phyloP scores from a whole-genome alignment of 257 asterid genomes.

The Lavandula angustifolia region DNA sequence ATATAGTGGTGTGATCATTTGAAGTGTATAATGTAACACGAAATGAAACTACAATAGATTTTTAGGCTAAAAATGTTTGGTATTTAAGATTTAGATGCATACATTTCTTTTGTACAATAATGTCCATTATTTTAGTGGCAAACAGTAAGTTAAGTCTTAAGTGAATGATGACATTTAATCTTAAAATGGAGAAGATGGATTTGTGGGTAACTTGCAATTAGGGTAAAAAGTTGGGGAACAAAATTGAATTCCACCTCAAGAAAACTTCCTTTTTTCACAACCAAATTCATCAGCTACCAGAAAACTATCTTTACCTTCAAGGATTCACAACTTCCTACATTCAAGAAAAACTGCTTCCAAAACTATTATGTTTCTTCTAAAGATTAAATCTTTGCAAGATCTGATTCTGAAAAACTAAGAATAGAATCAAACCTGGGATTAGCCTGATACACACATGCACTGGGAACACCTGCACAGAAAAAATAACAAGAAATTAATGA shows the following conservation, averaged over 20 bases:
- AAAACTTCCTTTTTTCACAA: background rate
- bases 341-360: background rate
- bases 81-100: no score
- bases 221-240: background rate
- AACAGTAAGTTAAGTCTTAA: no score
- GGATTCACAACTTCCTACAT: background rate
- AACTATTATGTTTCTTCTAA: background rate
- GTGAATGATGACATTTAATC: background rate
- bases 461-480: constrained; percentile 40
- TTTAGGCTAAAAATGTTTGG: no score
- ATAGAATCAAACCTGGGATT: constrained; percentile 60
- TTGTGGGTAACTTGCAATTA: constrained; percentile 10
- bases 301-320: background rate
- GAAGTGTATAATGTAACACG: no score
- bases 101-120: no score
- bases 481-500: background rate
- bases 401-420: background rate
- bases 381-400: constrained; percentile 30
- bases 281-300: background rate
- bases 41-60: no score
- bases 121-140: background rate
- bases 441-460: constrained; percentile 63
- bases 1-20: no score
- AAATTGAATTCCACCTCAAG: background rate
- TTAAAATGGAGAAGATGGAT: background rate